Evolutionary conservation across 2,329 filamentous ascomycete genomes (phyloP).

Genomic region (Lasiodiplodia hormozganensis): DNA sequence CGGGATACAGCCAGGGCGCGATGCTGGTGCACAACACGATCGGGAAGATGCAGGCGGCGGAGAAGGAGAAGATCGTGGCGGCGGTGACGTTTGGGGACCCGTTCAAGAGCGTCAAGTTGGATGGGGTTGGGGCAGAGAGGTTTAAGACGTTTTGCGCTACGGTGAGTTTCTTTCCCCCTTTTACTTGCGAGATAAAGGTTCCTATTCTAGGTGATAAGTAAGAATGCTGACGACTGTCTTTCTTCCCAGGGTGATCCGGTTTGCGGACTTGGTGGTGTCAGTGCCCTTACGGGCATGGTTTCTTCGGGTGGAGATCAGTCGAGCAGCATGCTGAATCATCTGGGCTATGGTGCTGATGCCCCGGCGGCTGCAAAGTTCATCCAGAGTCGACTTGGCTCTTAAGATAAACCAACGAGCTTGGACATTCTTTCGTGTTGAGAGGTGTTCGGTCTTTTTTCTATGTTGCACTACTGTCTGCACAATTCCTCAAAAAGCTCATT

Average conservation of each 20-base stretch:
- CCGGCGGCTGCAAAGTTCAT: slow-evolving; percentile 20
- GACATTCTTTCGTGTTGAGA: no score
- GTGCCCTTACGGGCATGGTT: slow-evolving; percentile 4
- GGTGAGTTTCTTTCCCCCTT: neutral
- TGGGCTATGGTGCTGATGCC: slow-evolving; percentile 24
- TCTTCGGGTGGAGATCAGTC: slow-evolving; percentile 22
- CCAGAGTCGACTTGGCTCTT: neutral
- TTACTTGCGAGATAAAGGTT: no score
- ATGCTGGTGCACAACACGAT: slow-evolving; percentile 40
- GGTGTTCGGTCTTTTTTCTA: no score
- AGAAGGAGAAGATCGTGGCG: slow-evolving; percentile 24
- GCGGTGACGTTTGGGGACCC: slow-evolving; percentile 49
- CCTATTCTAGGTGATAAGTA: no score
- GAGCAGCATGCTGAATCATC: slow-evolving; percentile 10
- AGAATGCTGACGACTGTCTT: neutral
- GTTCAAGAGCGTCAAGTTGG: slow-evolving; percentile 30
- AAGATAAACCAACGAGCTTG: neutral
- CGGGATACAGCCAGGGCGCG: slow-evolving; percentile 51
- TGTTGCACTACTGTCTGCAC: no score
- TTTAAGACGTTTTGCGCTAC: slow-evolving; percentile 27
- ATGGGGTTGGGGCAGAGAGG: slow-evolving; percentile 5
- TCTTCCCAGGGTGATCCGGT: slow-evolving; percentile 8
- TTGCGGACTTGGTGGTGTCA: slow-evolving; percentile 16
- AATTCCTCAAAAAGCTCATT: no score
- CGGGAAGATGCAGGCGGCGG: neutral